Evolutionary conservation across 495 filamentous ascomycete genomes (phyloP).

Genomic region (Rusavskia elegans): DNA sequence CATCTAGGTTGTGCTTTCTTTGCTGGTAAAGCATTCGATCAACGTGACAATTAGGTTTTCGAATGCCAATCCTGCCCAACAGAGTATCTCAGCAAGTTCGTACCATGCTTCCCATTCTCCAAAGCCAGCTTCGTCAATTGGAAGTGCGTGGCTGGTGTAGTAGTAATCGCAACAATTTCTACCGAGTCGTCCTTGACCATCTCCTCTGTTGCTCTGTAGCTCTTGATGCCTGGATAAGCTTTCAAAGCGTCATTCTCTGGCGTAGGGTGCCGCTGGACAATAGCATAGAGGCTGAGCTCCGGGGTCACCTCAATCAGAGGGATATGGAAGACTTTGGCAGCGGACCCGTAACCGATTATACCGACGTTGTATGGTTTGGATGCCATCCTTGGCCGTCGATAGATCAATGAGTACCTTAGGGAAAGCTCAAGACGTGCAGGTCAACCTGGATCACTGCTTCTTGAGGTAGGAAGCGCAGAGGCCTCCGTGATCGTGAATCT

Average conservation of each 20-base stretch:
- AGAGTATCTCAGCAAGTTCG: no score
- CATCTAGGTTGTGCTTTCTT: no score
- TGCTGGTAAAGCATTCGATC: no score
- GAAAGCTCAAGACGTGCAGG: no score
- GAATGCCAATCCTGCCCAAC: no score
- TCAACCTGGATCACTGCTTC: no score
- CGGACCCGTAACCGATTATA: constrained; percentile 56
- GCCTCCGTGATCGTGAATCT: no score
- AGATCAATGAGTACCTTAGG: neutral
- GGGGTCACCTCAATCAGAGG: constrained; percentile 58
- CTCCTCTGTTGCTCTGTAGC: constrained; percentile 42
- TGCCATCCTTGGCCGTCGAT: constrained; percentile 20
- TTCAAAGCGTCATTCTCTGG: constrained; percentile 44
- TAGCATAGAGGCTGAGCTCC: constrained; percentile 52
- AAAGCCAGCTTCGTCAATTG: constrained; percentile 47
- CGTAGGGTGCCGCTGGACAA: constrained; percentile 65
- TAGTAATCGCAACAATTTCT: constrained; percentile 61
- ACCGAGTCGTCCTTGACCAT: constrained; percentile 49
- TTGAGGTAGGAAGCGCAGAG: no score
- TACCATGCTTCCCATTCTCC: constrained; percentile 58
- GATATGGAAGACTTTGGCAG: constrained; percentile 82
- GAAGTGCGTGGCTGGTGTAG: constrained; percentile 63
- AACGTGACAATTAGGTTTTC: no score
- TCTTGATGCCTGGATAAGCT: constrained; percentile 51
- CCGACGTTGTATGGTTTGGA: constrained; percentile 39